Evolutionary conservation across 768 basidiomycete genomes (phyloP), one percentile per base, ranked within the genome.

Genomic region (Hericium rajendrae): DNA sequence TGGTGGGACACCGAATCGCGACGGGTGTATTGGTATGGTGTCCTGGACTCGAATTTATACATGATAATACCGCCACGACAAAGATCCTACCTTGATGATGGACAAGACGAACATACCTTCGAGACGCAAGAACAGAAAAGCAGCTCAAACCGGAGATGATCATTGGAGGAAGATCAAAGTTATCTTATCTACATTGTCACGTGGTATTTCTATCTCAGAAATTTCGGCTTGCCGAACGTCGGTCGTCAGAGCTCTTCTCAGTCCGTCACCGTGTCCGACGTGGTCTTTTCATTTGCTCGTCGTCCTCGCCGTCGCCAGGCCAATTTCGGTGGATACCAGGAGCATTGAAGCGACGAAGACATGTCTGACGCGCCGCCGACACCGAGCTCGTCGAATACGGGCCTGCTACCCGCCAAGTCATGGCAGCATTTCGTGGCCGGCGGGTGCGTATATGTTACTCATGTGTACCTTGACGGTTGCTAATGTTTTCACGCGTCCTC

Each of bases 351-450:
- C 22, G 2, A 11, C 46, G 37, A 32, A 26, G 38, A 38, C 16
- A 32, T 50, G 51, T 48, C 41, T 18, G 38, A 48, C 48, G 53
- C 67, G 18, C 57, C 58, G 48, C 57, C 61, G 46, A 53, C 64
- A 24, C 58, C 57, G 43, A 67, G n/a, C 13, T 20, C 43, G 9
- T n/a, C 43, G 15, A 18, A 15, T 2, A 9, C 70, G 2, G 66
- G 67, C 32, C 61, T 77, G 62, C 68, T 86, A 2, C 85, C 88
- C 2, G 79, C 85, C 51, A 86, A 88, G 69, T 88, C 91, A 71
- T 90, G 84, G 85, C 81, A 80, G 55, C 91, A 94, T 66, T 84
- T 93, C 63, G 76, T 88, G 9, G 91, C 87, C 28, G 91, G 91
- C 76, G 91, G 90, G 91, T 92, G 64, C 68, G 88, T 74, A 11